These are phyloP conservation scores for Helminthosporium solani DNA, from an alignment of 2,329 filamentous ascomycete species.

Conservation along the genomic window DNA sequence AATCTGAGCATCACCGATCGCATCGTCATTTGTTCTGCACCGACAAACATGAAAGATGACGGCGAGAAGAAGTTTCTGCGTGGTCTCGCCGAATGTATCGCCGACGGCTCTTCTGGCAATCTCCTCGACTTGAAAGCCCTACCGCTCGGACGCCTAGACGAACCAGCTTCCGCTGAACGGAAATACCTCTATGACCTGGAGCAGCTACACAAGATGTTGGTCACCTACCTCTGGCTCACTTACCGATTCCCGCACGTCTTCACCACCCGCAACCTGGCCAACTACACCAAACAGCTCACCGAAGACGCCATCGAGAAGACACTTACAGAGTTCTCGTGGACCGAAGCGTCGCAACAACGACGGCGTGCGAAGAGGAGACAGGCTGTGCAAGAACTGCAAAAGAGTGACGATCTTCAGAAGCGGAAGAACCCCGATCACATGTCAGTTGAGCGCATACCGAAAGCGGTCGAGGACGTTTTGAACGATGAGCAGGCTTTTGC, in stretches of 20 bases:
- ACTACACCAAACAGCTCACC: constrained; percentile 74
- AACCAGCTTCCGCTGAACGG: constrained; percentile 46
- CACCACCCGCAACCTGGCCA: constrained; percentile 69
- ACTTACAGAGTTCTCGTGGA: constrained; percentile 58
- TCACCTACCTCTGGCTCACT: constrained; percentile 89
- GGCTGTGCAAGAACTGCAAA: constrained; percentile 4
- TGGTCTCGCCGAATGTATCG: constrained; percentile 69
- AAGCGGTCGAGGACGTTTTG: constrained; percentile 16
- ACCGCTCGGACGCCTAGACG: constrained; percentile 71
- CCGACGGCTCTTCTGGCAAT: constrained; percentile 63
- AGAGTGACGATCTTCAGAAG: constrained; percentile 4
- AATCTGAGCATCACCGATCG: constrained; percentile 71
- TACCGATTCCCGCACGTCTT: constrained; percentile 86
- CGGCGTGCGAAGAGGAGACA: constrained; percentile 8
- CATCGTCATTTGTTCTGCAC: constrained; percentile 72
- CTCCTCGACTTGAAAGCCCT: constrained; percentile 71
- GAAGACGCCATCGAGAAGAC: constrained; percentile 72
- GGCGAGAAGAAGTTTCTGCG: constrained; percentile 53
- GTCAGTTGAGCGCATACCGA: constrained; percentile 5
- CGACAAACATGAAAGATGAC: constrained; percentile 58
- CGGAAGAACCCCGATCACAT: constrained; percentile 5
- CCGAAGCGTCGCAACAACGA: constrained; percentile 11
- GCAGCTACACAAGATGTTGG: constrained; percentile 74
- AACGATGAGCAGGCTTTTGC: constrained; percentile 14
- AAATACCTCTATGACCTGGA: constrained; percentile 71